Base-by-base conservation (phyloP, 371 early-diverging fungal species). In the Chytridiales sp. region DNA sequence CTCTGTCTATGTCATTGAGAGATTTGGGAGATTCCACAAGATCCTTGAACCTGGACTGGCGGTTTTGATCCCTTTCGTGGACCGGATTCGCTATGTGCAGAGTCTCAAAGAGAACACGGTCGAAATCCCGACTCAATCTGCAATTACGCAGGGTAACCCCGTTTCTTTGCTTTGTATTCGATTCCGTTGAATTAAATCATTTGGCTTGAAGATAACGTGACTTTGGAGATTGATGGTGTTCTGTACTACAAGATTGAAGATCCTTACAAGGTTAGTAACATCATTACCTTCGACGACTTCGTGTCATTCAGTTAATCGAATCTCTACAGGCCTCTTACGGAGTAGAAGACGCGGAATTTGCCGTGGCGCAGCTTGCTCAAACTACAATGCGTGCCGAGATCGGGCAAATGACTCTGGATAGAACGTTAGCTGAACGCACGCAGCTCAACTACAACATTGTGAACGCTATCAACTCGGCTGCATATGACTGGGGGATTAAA, bases 331-430 rank as follows among this genome's bases (percentile, higher is more conserved):
- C 98, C 0, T 93, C 92, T 4, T 98, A 98, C 74, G 97, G 97
- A 8, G 92, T 98, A 17, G 94, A 92, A 55, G 87, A 97, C 72
- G 89, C 93, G 30, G 92, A 94, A 67, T 98, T 91, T 75, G 93
- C 96, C 5, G 84, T 98, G 41, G 83, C 93, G 3, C 97, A 97
- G 71, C 83, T 98, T 53, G 98, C 98, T 26, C 96, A 97, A 72
- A 98, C 98, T 0, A 95, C 97, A 0, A 97, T 97, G 97, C 86
- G 98, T 32, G 94, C 98, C 1, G 98, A 98, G 68, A 97, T 97
- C 67, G 98, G 98, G 30, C 95, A 95, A 72, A 87, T 98, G 90
- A 94, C 96, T 0, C 77, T 98, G 59, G 98, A 98, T 72, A 83
- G 91, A 15, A 98, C 97, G 2, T 73, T 98, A 48, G 94, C 97